phyloP scores from a whole-genome alignment of 495 filamentous ascomycete species.

The Lasiosphaeria hispida region DNA sequence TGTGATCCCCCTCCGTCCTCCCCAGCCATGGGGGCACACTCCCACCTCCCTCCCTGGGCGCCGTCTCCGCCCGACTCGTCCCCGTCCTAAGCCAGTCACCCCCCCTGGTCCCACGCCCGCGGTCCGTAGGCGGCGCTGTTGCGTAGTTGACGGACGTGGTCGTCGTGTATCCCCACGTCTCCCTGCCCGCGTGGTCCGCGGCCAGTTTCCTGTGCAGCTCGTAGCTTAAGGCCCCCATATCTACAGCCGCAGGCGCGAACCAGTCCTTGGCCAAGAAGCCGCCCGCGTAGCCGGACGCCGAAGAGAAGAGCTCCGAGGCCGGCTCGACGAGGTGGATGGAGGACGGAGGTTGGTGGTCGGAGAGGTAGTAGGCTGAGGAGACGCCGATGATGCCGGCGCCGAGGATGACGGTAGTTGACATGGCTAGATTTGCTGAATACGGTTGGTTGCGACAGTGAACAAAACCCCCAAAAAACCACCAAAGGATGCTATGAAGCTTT shows the following conservation, averaged over 20 bases:
- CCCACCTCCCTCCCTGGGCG: conserved; percentile 35
- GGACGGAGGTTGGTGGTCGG: conserved; percentile 48
- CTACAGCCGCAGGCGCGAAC: conserved; percentile 54
- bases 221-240: conserved; percentile 66
- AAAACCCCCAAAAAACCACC: too few relatives aligned
- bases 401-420: conserved; percentile 62
- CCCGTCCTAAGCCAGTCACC: conserved; percentile 65
- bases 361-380: conserved; percentile 76
- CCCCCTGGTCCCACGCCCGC: conserved; percentile 31
- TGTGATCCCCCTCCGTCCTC: conserved; percentile 42
- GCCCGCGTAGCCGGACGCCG: conserved; percentile 69
- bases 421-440: conserved; percentile 5
- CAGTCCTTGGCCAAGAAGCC: conserved; percentile 77
- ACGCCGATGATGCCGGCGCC: conserved; percentile 77
- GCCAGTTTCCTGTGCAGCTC: conserved; percentile 64
- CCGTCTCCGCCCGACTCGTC: conserved; percentile 60
- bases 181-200: conserved; percentile 54
- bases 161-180: conserved; percentile 67
- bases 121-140: conserved; percentile 30
- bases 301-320: conserved; percentile 62
- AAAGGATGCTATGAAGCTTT: too few relatives aligned
- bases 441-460: too few relatives aligned
- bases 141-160: conserved; percentile 60
- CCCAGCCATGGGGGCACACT: conserved; percentile 60
- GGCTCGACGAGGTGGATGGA: conserved; percentile 70